These are phyloP conservation scores for Chrysochromulina tobinii DNA, from an alignment of 78 protist genomes.

Conservation along the genomic window DNA sequence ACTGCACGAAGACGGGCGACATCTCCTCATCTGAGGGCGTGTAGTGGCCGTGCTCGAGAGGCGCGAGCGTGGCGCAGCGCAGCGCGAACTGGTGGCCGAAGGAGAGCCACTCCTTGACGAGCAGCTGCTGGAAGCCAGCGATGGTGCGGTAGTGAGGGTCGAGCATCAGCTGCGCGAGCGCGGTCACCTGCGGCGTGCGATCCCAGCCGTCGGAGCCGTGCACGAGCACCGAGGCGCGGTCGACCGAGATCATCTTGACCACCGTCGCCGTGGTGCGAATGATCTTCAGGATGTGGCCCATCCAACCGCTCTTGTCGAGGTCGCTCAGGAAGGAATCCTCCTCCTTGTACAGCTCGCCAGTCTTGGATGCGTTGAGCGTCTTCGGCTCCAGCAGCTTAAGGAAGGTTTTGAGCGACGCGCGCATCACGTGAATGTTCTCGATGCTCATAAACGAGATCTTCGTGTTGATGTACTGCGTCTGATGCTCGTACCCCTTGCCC, in stretches of 20 bases:
- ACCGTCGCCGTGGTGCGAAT: background rate
- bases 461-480: slow-evolving; percentile 50
- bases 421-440: slow-evolving; percentile 87
- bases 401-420: slow-evolving; percentile 40
- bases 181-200: slow-evolving; percentile 83
- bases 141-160: slow-evolving; percentile 87
- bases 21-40: slow-evolving; percentile 29
- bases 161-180: slow-evolving; percentile 69
- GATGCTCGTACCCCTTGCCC: slow-evolving; percentile 79
- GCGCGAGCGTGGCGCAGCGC: background rate
- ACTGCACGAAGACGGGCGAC: slow-evolving; percentile 92
- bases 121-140: slow-evolving; percentile 74
- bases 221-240: slow-evolving; percentile 58
- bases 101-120: slow-evolving; percentile 90
- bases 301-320: slow-evolving; percentile 28
- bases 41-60: background rate
- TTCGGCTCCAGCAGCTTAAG: background rate
- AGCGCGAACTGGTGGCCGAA: slow-evolving; percentile 84
- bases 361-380: background rate
- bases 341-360: background rate
- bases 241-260: background rate
- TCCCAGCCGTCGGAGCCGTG: slow-evolving; percentile 98
- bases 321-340: background rate
- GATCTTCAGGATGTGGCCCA: slow-evolving; percentile 10
- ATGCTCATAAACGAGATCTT: slow-evolving; percentile 68